A percentile compares a stretch with the other conserved stretches of the same genome.
phyloP scores from a whole-genome alignment of 2,329 filamentous ascomycete species.

The Rosellinia necatrix region DNA sequence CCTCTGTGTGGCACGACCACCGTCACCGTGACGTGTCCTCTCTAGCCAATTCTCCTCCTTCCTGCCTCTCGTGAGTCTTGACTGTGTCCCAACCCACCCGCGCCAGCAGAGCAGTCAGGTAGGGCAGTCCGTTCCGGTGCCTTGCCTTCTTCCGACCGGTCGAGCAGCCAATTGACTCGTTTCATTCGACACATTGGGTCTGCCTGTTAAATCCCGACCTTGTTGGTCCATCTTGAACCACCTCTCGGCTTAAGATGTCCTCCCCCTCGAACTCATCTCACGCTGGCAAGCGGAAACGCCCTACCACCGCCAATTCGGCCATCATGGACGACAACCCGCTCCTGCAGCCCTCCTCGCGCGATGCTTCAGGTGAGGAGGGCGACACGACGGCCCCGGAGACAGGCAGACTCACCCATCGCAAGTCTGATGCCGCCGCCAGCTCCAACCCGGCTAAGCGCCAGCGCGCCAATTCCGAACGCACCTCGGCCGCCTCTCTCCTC shows the following conservation, averaged over 20 bases:
- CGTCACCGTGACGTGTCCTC: conserved; percentile 21
- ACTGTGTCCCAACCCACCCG: background rate
- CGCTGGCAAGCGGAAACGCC: conserved; percentile 81
- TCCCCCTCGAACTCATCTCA: conserved; percentile 60
- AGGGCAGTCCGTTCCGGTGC: conserved; percentile 1
- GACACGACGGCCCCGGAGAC: conserved; percentile 72
- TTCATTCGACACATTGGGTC: background rate
- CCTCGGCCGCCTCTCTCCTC: conserved; percentile 52
- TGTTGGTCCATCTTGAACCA: too few relatives aligned
- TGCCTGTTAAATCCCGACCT: too few relatives aligned
- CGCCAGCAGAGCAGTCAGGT: background rate
- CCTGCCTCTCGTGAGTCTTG: conserved; percentile 5
- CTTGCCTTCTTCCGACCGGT: conserved; percentile 2
- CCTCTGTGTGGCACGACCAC: too few relatives aligned
- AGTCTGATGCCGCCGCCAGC: conserved; percentile 49
- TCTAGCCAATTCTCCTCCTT: conserved; percentile 1
- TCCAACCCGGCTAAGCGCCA: conserved; percentile 75
- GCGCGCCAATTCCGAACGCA: conserved; percentile 66
- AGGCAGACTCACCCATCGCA: conserved; percentile 60
- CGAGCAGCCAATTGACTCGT: background rate
- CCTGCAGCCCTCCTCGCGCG: conserved; percentile 74
- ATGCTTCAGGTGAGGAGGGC: conserved; percentile 82
- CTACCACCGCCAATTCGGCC: conserved; percentile 54
- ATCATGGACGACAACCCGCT: conserved; percentile 60
- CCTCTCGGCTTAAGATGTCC: too few relatives aligned